Evolutionary conservation across 2,329 filamentous ascomycete genomes (phyloP).

Genomic region (Cladobotryum mycophilum): DNA sequence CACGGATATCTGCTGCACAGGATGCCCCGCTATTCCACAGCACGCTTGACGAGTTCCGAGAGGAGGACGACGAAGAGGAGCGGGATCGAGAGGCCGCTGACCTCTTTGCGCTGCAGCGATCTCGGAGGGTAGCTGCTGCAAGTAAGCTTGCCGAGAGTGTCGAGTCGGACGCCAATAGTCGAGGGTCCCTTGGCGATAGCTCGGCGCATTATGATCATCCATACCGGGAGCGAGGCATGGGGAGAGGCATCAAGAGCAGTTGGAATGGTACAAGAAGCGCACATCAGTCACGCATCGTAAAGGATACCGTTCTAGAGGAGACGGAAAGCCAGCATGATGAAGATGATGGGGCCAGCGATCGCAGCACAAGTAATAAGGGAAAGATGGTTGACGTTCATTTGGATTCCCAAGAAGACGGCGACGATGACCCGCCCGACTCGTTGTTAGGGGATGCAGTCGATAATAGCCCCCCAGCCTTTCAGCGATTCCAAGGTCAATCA

Average conservation of each 20-base stretch:
- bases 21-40: constrained; percentile 94
- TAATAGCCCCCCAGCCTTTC: constrained; percentile 54
- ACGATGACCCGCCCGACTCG: constrained; percentile 53
- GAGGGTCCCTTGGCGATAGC: constrained; percentile 30
- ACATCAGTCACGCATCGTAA: constrained; percentile 21
- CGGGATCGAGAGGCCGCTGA: constrained; percentile 89
- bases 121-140: constrained; percentile 78
- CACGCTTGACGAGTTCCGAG: constrained; percentile 79
- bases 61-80: constrained; percentile 90
- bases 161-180: constrained; percentile 58
- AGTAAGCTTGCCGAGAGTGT: constrained; percentile 80
- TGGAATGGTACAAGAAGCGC: constrained; percentile 52
- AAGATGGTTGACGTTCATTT: constrained; percentile 86
- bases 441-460: constrained; percentile 51
- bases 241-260: constrained; percentile 55
- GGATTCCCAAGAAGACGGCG: constrained; percentile 57
- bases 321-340: constrained; percentile 29
- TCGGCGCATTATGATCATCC: constrained; percentile 22
- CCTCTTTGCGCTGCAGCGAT: constrained; percentile 84
- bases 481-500: constrained; percentile 45
- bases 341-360: constrained; percentile 25
- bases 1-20: constrained; percentile 62
- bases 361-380: constrained; percentile 38
- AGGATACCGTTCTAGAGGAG: constrained; percentile 35
- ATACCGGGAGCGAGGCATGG: constrained; percentile 41